Percentiles rank a stretch among this genome's conserved stretches.
These are phyloP conservation scores for Lecanicillium sp. DNA, from an alignment of 2,329 filamentous ascomycete genomes.

Conservation along the genomic window DNA sequence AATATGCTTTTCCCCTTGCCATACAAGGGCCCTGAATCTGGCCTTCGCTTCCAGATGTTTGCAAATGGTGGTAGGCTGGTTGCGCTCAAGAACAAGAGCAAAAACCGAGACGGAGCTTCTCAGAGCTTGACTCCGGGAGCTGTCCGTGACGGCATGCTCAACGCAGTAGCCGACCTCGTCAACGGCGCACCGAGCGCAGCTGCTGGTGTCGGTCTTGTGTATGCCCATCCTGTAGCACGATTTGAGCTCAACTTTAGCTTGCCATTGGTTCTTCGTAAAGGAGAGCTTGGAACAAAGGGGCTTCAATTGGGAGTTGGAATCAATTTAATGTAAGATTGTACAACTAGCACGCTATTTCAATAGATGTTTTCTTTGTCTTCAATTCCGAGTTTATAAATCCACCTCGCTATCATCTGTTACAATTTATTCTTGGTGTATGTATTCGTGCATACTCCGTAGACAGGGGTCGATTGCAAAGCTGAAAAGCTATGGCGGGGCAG, in stretches of 20 bases:
- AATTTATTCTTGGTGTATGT: no score
- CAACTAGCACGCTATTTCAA: background rate
- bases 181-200: slow-evolving; percentile 76
- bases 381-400: no score
- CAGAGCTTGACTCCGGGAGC: slow-evolving; percentile 28
- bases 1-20: slow-evolving; percentile 82
- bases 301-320: slow-evolving; percentile 94
- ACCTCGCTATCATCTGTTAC: no score
- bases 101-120: slow-evolving; percentile 30
- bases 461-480: no score
- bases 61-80: slow-evolving; percentile 83
- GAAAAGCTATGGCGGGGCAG: no score
- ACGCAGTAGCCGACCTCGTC: slow-evolving; percentile 60
- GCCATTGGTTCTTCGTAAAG: slow-evolving; percentile 70
- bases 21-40: slow-evolving; percentile 70
- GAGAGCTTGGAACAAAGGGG: slow-evolving; percentile 85
- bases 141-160: slow-evolving; percentile 44
- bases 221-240: slow-evolving; percentile 84
- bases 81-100: slow-evolving; percentile 55
- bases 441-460: no score
- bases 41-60: slow-evolving; percentile 81
- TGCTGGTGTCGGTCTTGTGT: slow-evolving; percentile 84
- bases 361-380: slow-evolving; percentile 1
- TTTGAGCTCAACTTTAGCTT: slow-evolving; percentile 96
- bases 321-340: slow-evolving; percentile 66